Conservation (phyloP, 805 yeast genomes). For the Myxozyma kluyveri region DNA sequence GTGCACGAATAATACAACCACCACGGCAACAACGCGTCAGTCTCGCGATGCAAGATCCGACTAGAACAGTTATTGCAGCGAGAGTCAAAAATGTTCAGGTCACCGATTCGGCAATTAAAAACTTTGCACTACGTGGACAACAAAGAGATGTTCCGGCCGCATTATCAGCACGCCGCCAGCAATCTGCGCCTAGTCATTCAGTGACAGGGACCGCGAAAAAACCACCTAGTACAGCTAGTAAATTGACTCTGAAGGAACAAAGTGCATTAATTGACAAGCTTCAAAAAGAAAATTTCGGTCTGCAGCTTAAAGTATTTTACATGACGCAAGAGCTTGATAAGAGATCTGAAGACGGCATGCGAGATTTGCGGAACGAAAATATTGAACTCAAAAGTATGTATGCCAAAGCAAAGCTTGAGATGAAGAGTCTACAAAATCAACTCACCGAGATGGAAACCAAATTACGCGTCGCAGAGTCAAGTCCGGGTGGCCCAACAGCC, state of each 20-base stretch:
- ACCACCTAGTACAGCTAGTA: conserved; percentile 20
- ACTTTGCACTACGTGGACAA: conserved; percentile 10
- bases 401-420: conserved; percentile 26
- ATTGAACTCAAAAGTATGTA: conserved; percentile 29
- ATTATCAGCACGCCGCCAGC: not conserved
- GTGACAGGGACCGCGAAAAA: not conserved
- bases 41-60: conserved; percentile 8
- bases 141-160: not conserved
- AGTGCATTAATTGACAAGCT: conserved; percentile 30
- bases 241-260: conserved; percentile 31
- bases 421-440: conserved; percentile 23
- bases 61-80: conserved; percentile 22
- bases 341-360: conserved; percentile 30
- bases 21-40: conserved; percentile 1
- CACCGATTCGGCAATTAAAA: conserved; percentile 25
- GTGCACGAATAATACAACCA: not conserved
- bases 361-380: conserved; percentile 30
- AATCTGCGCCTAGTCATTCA: not conserved
- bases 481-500: not conserved
- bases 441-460: conserved; percentile 22
- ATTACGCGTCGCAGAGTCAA: conserved; percentile 5
- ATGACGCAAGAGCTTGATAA: conserved; percentile 30
- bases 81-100: conserved; percentile 23
- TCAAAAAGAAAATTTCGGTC: conserved; percentile 32
- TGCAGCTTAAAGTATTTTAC: conserved; percentile 29